Evolutionary conservation across 2,329 filamentous ascomycete species (phyloP).

Genomic region (Penicillium expansum): DNA sequence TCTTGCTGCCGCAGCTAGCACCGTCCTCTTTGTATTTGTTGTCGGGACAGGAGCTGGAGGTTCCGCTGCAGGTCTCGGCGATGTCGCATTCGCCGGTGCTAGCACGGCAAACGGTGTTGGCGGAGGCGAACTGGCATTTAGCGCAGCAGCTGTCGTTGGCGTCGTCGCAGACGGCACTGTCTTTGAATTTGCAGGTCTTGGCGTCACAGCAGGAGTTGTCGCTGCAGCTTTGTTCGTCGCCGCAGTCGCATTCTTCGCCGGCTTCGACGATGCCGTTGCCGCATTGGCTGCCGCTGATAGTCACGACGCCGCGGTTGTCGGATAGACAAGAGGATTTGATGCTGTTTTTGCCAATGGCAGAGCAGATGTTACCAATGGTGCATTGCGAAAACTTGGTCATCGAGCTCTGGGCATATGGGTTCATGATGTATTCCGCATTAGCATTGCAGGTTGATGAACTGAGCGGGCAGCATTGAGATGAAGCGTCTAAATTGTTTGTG

Average conservation of each 20-base stretch:
- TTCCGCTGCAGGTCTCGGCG: conserved; percentile 76
- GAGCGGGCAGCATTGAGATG: conserved; percentile 78
- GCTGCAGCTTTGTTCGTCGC: conserved; percentile 68
- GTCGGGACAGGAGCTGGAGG: conserved; percentile 66
- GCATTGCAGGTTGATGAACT: conserved; percentile 68
- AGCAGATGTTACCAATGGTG: conserved; percentile 90
- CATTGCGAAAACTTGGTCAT: conserved; percentile 84
- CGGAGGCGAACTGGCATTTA: conserved; percentile 46
- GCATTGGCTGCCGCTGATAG: conserved; percentile 79
- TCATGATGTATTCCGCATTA: conserved; percentile 84
- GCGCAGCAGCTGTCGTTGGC: conserved; percentile 49
- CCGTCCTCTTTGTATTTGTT: conserved; percentile 71
- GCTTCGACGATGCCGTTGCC: conserved; percentile 95
- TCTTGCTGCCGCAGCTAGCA: conserved; percentile 61
- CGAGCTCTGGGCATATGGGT: conserved; percentile 73
- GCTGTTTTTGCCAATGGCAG: conserved; percentile 72
- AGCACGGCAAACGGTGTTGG: conserved; percentile 73
- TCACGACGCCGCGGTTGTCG: conserved; percentile 80
- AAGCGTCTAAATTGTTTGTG: conserved; percentile 57
- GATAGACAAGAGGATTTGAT: conserved; percentile 75
- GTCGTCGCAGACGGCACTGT: conserved; percentile 69
- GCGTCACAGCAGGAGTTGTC: conserved; percentile 80
- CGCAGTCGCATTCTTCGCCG: conserved; percentile 95
- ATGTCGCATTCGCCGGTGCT: conserved; percentile 83
- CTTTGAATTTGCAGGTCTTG: conserved; percentile 79